Conservation (phyloP, 116 monocot genomes). For the Cymodocea nodosa region DNA sequence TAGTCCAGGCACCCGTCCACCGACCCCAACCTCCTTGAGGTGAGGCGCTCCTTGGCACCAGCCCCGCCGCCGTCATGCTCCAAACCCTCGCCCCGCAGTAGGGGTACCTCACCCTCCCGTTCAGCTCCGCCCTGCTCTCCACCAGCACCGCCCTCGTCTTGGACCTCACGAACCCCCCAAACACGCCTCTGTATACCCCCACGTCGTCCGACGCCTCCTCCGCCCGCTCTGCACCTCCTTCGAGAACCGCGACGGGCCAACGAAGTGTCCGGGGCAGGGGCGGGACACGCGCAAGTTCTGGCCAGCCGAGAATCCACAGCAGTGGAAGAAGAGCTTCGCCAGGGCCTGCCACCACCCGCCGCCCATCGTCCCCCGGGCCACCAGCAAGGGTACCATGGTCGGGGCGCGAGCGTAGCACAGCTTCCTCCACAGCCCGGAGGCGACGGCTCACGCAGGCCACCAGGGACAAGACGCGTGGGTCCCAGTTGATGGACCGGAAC, state of each 20-base stretch:
- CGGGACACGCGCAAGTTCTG: slow-evolving; percentile 13
- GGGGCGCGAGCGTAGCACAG: slow-evolving; percentile 44
- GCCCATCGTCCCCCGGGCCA: neutral
- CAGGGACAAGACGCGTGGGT: slow-evolving; percentile 20
- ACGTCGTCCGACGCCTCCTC: slow-evolving; percentile 30
- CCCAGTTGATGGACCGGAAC: slow-evolving; percentile 39
- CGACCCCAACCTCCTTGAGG: slow-evolving; percentile 43
- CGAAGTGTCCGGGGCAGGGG: slow-evolving; percentile 32
- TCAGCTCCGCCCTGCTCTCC: slow-evolving; percentile 30
- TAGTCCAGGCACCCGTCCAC: slow-evolving; percentile 40
- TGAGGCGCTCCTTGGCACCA: slow-evolving; percentile 50
- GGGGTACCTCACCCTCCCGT: slow-evolving; percentile 43
- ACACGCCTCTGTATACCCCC: slow-evolving; percentile 57
- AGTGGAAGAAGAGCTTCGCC: slow-evolving; percentile 63
- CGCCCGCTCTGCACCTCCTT: slow-evolving; percentile 46
- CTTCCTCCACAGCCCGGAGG: slow-evolving; percentile 34
- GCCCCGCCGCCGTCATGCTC: slow-evolving; percentile 58
- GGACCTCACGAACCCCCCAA: slow-evolving; percentile 49
- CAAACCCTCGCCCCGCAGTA: slow-evolving; percentile 72
- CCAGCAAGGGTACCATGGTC: slow-evolving; percentile 25
- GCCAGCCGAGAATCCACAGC: slow-evolving; percentile 25
- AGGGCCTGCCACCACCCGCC: slow-evolving; percentile 57
- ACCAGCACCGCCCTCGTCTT: slow-evolving; percentile 37
- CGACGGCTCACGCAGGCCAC: slow-evolving; percentile 34
- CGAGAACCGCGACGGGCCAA: slow-evolving; percentile 38